These are phyloP conservation scores for Bothriochloa decipiens DNA, from an alignment of 176 grass and related monocot species.

Conservation along the genomic window DNA sequence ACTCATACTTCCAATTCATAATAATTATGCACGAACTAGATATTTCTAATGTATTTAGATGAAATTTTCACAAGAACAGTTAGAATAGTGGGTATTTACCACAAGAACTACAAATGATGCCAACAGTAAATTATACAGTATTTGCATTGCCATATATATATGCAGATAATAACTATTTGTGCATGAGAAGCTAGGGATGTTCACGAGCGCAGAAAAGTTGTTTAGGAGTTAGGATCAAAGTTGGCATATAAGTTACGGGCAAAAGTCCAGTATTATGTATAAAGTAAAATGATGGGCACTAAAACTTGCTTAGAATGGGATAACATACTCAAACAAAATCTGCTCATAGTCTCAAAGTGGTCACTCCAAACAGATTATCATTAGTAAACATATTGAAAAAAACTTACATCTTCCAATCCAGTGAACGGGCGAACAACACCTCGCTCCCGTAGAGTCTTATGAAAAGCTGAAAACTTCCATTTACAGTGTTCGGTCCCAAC, in stretches of 20 bases:
- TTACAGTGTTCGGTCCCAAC: conserved; percentile 83
- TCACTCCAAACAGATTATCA: background rate
- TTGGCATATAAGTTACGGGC: background rate
- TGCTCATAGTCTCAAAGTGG: conserved; percentile 22
- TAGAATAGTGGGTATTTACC: background rate
- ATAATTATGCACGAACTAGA: background rate
- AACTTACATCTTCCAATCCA: conserved; percentile 93
- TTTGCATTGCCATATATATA: background rate
- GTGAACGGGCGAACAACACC: conserved; percentile 78
- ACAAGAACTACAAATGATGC: background rate
- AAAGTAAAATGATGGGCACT: conserved; percentile 2
- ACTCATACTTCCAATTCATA: background rate
- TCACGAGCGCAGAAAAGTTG: background rate
- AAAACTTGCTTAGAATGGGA: conserved; percentile 17
- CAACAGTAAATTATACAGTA: background rate
- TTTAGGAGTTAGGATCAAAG: background rate
- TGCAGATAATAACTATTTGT: background rate
- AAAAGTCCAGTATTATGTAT: conserved; percentile 10
- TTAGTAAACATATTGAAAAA: conserved; percentile 6
- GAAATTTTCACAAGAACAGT: background rate
- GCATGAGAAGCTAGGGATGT: background rate
- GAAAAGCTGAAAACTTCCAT: conserved; percentile 93
- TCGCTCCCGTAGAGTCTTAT: conserved; percentile 74
- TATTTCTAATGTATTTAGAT: conserved; percentile 10
- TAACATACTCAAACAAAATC: background rate